Base-by-base conservation (phyloP, 805 yeast species). In the Kodamaea sagamina region DNA sequence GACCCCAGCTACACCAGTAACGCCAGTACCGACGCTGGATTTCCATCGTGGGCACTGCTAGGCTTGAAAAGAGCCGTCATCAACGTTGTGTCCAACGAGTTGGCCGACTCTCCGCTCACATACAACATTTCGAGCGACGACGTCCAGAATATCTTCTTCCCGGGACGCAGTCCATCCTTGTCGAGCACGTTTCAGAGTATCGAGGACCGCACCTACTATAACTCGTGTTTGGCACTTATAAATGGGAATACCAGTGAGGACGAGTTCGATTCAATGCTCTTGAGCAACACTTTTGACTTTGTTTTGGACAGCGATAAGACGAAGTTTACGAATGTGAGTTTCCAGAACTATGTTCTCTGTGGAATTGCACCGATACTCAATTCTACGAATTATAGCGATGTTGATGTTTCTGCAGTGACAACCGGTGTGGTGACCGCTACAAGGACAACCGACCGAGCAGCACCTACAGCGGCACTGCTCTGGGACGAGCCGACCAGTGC, bases 361-460 rank as follows among this genome's bases (percentile, higher is more conserved):
- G 97, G 97, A 0, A 75, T 67, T 41, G 73, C 86, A 0, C 89
- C 96, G 0, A 72, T 88, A 0, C 58, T 89, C 21, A 63, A 75
- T 63, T 39, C 78, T 49, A 39, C 37, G 7, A 24, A 18, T 19
- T 40, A 40, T 17, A 12, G 11, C 7, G 25, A 26, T 15, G 9
- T 40, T 29, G 26, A 40, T 17, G 6, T 32, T 18, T 21, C 38
- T 11, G 17, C 29, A 10, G 16, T 22, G 2, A 21, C 27, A 12
- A n/a, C 24, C 7, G 26, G 25, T 3, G 36, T 17, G 3, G 27
- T 12, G n/a, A 11, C 29, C 11, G n/a, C n/a, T n/a, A n/a, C n/a
- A n/a, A 29, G 19, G 4, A 29, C 34, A 4, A 12, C 11, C 18
- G 19, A 12, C 6, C 9, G 11, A 8, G 8, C 24, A 21, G 8